Evolutionary conservation across 2,329 filamentous ascomycete genomes (phyloP), one percentile per base, ranked within the genome.

Genomic region (Fusarium virguliforme): DNA sequence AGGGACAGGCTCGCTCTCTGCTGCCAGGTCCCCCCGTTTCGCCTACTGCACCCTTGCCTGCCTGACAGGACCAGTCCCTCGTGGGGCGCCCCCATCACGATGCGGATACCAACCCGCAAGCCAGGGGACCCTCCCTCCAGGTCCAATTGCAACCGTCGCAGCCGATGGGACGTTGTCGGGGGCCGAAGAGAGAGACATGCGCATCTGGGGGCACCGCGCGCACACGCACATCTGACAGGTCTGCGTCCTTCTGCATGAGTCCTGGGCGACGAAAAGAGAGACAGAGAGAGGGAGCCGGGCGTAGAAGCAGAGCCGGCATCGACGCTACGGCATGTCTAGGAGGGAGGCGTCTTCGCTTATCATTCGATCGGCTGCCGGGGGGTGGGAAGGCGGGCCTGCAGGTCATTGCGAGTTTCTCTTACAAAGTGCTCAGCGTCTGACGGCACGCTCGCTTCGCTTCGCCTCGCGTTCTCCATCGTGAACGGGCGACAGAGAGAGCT

Each of bases 101-200:
- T 64, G 60, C 59, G 64, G 66, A 61, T 68, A 64, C 60, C 35
- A 57, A 50, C 15, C 43, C 9, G 50, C 64, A 64, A 64, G 18
- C 18, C 64, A 68, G 60, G 59, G 64, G 18, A 2, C 18, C 18
- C 18, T 18, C 18, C 18, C 18, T 32, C 58, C 30, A 56, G 51
- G 46, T 24, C 24, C 28, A 43, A 60, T 28, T 40, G 38, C 26
- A 61, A 64, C 50, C 37, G 62, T 60, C 26, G 38, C 22, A 61
- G 62, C 48, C 62, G 62, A 54, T 61, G 62, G 38, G 56, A 56
- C 65, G 46, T 43, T 61, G 65, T 46, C 54, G 48, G 43, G 26
- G 41, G 41, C 24, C 46, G 32, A 48, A 40, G 37, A 12, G 37
- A 12, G 43, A 50, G 26, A 30, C 48, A 50, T 60, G 54, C 68